Percentiles rank a stretch among this genome's conserved stretches.
Evolutionary conservation across 2,329 filamentous ascomycete genomes (phyloP).

Genomic region (Hymenoscyphus fraxineus): DNA sequence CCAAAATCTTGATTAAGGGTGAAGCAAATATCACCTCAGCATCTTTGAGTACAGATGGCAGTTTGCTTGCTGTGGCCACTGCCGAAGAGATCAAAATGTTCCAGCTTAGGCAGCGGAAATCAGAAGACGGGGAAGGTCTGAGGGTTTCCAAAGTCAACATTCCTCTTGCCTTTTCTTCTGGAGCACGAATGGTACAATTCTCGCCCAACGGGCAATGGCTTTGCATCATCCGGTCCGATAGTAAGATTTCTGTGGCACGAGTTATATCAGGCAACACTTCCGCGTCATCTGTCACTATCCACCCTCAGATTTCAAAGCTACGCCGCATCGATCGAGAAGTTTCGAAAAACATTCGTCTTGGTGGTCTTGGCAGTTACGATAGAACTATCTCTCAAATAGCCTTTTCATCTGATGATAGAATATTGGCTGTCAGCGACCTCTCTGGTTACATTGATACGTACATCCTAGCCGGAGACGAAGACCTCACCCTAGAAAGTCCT

Average conservation of each 20-base stretch:
- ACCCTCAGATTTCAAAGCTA: constrained; percentile 44
- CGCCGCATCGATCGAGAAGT: constrained; percentile 51
- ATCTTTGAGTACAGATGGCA: constrained; percentile 66
- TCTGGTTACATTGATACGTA: constrained; percentile 86
- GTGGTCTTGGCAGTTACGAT: constrained; percentile 71
- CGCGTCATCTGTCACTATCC: constrained; percentile 38
- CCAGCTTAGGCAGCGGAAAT: constrained; percentile 53
- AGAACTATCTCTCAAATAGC: constrained; percentile 68
- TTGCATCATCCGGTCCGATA: constrained; percentile 59
- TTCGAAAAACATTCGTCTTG: constrained; percentile 54
- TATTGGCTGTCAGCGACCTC: constrained; percentile 76
- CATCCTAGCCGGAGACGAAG: constrained; percentile 61
- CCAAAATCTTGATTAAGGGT: constrained; percentile 64
- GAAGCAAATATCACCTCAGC: constrained; percentile 81
- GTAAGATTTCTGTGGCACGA: constrained; percentile 51
- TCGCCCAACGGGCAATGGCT: constrained; percentile 70
- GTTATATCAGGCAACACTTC: constrained; percentile 36
- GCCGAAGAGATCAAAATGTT: constrained; percentile 74
- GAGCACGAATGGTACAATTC: constrained; percentile 66
- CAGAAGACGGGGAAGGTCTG: constrained; percentile 55
- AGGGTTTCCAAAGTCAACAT: constrained; percentile 68
- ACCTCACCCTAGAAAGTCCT: constrained; percentile 39
- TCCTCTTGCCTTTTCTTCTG: constrained; percentile 54
- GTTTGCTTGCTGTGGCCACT: constrained; percentile 73
- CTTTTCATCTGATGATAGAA: constrained; percentile 76